Base-by-base conservation (phyloP, 2,329 filamentous ascomycete species). In the Sclerotiophoma versabilis region DNA sequence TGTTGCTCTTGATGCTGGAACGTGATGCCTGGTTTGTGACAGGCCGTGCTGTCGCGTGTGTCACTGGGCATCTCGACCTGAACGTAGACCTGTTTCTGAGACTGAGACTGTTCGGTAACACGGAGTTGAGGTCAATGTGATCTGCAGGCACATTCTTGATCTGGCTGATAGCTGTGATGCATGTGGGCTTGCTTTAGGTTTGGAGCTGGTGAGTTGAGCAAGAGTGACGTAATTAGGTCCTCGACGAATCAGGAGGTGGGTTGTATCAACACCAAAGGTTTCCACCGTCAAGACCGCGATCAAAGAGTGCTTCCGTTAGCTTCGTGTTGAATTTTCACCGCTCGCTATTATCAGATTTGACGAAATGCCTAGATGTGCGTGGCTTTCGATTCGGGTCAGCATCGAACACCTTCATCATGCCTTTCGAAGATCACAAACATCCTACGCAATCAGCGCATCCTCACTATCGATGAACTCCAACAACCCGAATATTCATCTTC, bases 1-100 rank as follows among this genome's bases (percentile, higher is more conserved):
- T 54, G 51, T 54, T 22, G 34, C 36, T 44, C 33, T 32, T n/a
- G 37, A 11, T 36, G 43, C 33, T 38, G 43, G 19, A 39, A 37
- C 23, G 23, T 49, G 26, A 43, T 51, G 47, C 15, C 33, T 39
- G 37, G 54, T 48, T 49, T 48, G 47, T 49, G 54, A 52, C 44
- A 50, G 43, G 25, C 33, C 19, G 37, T 48, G 38, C 41, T 52
- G 49, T 46, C 48, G 48, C 38, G 38, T 57, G 38, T 57, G 39
- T 57, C 49, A 52, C 54, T 45, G 39, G 48, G 43, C 54, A 49
- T 41, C 22, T 45, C 48, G 33, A 33, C 34, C 42, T 45, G n/a
- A 19, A 27, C 2, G 14, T 20, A 11, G 38, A 15, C 32, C 33
- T 41, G 32, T 22, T 17, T 30, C 22, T 39, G 34, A 30, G 19